These are phyloP conservation scores for Aphanomyces invadans DNA, from an alignment of 352 stramenopile genomes.

Conservation along the genomic window DNA sequence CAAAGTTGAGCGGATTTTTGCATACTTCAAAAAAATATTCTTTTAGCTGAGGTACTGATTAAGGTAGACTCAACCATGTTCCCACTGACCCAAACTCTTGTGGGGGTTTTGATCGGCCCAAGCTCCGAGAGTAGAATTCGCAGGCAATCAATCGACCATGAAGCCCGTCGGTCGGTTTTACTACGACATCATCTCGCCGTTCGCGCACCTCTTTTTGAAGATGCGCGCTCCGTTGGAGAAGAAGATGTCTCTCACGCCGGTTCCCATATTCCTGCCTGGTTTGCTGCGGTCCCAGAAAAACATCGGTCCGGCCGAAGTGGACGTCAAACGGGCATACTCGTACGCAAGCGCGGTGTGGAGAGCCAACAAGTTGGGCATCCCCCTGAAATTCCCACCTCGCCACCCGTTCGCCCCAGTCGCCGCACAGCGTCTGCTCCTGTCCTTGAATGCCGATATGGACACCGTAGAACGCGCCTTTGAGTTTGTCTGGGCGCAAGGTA, in stretches of 20 bases:
- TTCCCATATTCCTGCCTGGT: slow-evolving; percentile 17
- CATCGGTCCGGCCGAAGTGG: slow-evolving; percentile 11
- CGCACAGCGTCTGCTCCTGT: slow-evolving; percentile 2
- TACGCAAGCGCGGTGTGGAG: slow-evolving; percentile 16
- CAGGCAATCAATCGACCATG: too few species aligned
- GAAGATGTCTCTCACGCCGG: slow-evolving; percentile 16
- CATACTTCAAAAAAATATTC: not conserved
- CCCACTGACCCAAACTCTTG: too few species aligned
- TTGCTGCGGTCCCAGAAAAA: slow-evolving; percentile 8
- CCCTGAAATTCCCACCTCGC: slow-evolving; percentile 4
- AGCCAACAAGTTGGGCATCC: not conserved
- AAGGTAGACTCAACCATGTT: too few species aligned
- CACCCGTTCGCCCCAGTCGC: slow-evolving; percentile 13
- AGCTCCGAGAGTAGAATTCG: too few species aligned
- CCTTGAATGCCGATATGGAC: slow-evolving; percentile 10
- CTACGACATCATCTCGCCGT: slow-evolving; percentile 24
- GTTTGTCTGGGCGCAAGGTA: slow-evolving; percentile 19
- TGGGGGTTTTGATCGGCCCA: too few species aligned
- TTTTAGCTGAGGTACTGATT: not conserved
- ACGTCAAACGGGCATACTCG: slow-evolving; percentile 13
- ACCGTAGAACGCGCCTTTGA: slow-evolving; percentile 16
- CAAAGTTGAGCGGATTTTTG: too few species aligned
- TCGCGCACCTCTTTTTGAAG: slow-evolving; percentile 12
- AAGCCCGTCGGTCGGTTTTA: slow-evolving; percentile 6
- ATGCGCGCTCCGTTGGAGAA: slow-evolving; percentile 10